Conservation (phyloP, 208 protist genomes). For the Balamuthia mandrillaris region DNA sequence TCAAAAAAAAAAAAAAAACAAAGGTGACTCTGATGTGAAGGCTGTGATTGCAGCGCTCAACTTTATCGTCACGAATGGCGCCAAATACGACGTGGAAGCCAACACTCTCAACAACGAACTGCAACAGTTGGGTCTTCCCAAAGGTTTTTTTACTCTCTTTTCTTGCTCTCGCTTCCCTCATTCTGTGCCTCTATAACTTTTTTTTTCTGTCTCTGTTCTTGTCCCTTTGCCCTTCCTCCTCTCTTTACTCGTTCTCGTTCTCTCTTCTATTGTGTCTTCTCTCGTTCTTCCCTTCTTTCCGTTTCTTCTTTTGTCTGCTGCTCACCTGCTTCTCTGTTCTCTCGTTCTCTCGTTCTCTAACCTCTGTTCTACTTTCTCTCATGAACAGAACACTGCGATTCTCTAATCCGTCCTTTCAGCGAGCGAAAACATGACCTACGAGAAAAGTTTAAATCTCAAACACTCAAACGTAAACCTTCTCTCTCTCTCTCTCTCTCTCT, state of each 20-base stretch:
- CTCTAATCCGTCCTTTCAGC: conserved; percentile 31
- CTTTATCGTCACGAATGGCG: conserved; percentile 56
- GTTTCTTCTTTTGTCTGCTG: not conserved
- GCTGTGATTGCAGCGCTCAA: conserved; percentile 53
- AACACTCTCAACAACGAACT: conserved; percentile 54
- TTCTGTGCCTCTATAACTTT: not conserved
- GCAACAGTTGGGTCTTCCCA: conserved; percentile 69
- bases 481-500: not conserved
- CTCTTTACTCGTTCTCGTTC: not conserved
- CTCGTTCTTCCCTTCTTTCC: not conserved
- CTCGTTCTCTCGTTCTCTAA: too few relatives aligned
- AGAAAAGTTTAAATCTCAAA: conserved; percentile 29
- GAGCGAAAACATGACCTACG: conserved; percentile 49
- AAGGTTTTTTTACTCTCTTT: not conserved
- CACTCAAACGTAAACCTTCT: conserved; percentile 40
- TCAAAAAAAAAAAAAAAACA: not conserved
- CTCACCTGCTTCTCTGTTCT: not conserved
- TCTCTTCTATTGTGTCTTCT: not conserved
- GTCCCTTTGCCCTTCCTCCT: not conserved
- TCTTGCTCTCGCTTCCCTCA: not conserved
- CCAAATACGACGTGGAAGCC: conserved; percentile 54
- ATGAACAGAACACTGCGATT: conserved; percentile 52
- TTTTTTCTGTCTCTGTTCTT: not conserved
- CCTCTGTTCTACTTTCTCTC: too few relatives aligned
- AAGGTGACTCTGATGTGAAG: conserved; percentile 41